Percentiles rank a stretch among this genome's conserved stretches.
These are phyloP conservation scores for Colletotrichum plurivorum DNA, from an alignment of 2,329 filamentous ascomycete genomes.

Conservation along the genomic window DNA sequence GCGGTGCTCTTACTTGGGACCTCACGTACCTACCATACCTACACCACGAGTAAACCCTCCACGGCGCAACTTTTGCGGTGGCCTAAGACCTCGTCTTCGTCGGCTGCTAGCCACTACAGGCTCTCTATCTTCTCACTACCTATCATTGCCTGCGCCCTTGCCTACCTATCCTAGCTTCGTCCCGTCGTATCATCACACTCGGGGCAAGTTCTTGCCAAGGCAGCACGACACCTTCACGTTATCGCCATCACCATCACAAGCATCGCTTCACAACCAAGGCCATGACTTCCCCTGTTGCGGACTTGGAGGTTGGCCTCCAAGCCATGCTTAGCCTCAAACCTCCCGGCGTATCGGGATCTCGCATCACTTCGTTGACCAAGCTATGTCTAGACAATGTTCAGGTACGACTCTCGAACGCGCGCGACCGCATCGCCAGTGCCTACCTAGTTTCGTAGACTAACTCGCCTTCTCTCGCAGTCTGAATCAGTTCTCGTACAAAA, in stretches of 20 bases:
- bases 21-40: slow-evolving; percentile 26
- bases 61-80: slow-evolving; percentile 9
- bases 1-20: slow-evolving; percentile 24
- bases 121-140: not conserved
- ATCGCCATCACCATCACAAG: slow-evolving; percentile 18
- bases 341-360: slow-evolving; percentile 93
- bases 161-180: slow-evolving; percentile 4
- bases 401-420: slow-evolving; percentile 68
- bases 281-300: slow-evolving; percentile 86
- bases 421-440: slow-evolving; percentile 12
- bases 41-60: slow-evolving; percentile 34
- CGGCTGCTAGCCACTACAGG: slow-evolving; percentile 21
- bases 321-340: slow-evolving; percentile 93
- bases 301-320: slow-evolving; percentile 91
- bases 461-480: slow-evolving; percentile 69
- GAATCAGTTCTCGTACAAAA: slow-evolving; percentile 96
- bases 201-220: slow-evolving; percentile 9
- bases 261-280: slow-evolving; percentile 42
- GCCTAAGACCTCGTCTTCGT: slow-evolving; percentile 6
- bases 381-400: slow-evolving; percentile 92
- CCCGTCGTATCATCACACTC: slow-evolving; percentile 29
- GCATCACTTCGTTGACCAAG: slow-evolving; percentile 88
- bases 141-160: slow-evolving; percentile 20
- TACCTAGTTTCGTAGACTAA: slow-evolving; percentile 44
- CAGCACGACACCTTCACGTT: slow-evolving; percentile 7